Conservation (phyloP, 2,329 filamentous ascomycete species). For the Alternaria sp. region DNA sequence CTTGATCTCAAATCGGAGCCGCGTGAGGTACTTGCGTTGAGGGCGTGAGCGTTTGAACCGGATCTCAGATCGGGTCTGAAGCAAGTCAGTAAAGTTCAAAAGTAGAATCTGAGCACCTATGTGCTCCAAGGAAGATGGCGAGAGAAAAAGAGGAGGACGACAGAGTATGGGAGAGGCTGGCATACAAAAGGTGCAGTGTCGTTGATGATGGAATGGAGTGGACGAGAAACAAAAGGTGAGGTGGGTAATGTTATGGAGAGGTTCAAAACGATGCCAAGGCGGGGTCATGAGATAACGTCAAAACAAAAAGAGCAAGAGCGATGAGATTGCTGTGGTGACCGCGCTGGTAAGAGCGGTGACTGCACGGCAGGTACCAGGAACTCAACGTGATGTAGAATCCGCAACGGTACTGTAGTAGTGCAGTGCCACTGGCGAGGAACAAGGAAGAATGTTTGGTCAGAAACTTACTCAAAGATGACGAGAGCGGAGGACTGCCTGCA, state of each 20-base stretch:
- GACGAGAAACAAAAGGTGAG: conserved; percentile 8
- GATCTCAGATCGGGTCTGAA: conserved; percentile 19
- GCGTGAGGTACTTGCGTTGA: conserved; percentile 6
- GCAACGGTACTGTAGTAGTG: neutral
- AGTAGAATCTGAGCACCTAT: conserved; percentile 13
- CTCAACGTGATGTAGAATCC: conserved; percentile 14
- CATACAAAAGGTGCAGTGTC: conserved; percentile 9
- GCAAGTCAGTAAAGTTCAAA: conserved; percentile 23
- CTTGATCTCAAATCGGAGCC: conserved; percentile 20
- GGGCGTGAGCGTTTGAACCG: conserved; percentile 14
- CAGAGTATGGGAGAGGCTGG: neutral
- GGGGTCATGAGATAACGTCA: conserved; percentile 4
- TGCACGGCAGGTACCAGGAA: conserved; percentile 7
- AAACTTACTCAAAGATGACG: conserved; percentile 26
- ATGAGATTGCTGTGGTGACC: conserved; percentile 23
- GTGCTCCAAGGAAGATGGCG: conserved; percentile 12
- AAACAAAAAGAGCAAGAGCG: conserved; percentile 19
- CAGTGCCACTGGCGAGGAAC: conserved; percentile 4
- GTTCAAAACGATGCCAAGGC: conserved; percentile 9
- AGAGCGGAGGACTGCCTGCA: conserved; percentile 26
- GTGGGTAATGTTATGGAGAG: conserved; percentile 6
- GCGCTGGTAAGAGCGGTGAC: conserved; percentile 12
- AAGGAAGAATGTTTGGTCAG: neutral
- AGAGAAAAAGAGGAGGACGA: conserved; percentile 3
- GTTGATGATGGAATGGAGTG: conserved; percentile 2